A percentile compares a stretch with the other conserved stretches of the same genome.
These are phyloP conservation scores for Colletotrichum acutatum DNA, from an alignment of 2,329 filamentous ascomycete species.

Conservation along the genomic window DNA sequence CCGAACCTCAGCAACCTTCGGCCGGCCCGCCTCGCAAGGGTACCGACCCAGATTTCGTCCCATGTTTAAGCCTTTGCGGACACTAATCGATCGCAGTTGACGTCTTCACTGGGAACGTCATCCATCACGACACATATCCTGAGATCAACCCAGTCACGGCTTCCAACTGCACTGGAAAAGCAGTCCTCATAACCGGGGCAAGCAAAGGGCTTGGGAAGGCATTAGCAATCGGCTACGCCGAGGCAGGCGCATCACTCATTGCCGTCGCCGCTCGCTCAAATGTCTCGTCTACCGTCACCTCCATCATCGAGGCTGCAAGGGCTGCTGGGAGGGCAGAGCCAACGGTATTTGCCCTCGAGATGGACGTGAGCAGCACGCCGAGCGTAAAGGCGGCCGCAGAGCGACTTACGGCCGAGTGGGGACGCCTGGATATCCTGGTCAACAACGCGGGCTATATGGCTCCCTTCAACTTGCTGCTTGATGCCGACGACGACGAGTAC, in stretches of 20 bases:
- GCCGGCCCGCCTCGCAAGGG: slow-evolving; percentile 32
- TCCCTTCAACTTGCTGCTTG: slow-evolving; percentile 39
- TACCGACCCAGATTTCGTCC: background rate
- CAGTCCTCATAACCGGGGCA: slow-evolving; percentile 64
- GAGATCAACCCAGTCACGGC: slow-evolving; percentile 55
- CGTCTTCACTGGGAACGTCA: slow-evolving; percentile 41
- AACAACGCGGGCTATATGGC: slow-evolving; percentile 58
- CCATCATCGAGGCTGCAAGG: slow-evolving; percentile 48
- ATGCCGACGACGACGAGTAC: slow-evolving; percentile 55
- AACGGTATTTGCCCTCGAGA: slow-evolving; percentile 52
- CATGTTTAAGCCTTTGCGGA: background rate
- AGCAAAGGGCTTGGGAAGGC: slow-evolving; percentile 64
- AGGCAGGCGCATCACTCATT: slow-evolving; percentile 62
- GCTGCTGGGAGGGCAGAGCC: slow-evolving; percentile 46
- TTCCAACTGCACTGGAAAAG: slow-evolving; percentile 49
- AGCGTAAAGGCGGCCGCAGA: slow-evolving; percentile 45
- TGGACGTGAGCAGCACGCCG: slow-evolving; percentile 49
- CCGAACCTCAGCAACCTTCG: slow-evolving; percentile 1
- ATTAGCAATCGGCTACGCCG: slow-evolving; percentile 65
- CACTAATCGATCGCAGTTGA: slow-evolving; percentile 29
- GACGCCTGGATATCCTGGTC: slow-evolving; percentile 53
- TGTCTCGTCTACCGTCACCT: slow-evolving; percentile 48
- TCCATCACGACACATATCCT: slow-evolving; percentile 63
- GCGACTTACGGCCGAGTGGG: slow-evolving; percentile 41
- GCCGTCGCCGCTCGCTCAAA: slow-evolving; percentile 63